Conservation (phyloP, 2,329 filamentous ascomycete genomes). For the Tolypocladium guangdongense region DNA sequence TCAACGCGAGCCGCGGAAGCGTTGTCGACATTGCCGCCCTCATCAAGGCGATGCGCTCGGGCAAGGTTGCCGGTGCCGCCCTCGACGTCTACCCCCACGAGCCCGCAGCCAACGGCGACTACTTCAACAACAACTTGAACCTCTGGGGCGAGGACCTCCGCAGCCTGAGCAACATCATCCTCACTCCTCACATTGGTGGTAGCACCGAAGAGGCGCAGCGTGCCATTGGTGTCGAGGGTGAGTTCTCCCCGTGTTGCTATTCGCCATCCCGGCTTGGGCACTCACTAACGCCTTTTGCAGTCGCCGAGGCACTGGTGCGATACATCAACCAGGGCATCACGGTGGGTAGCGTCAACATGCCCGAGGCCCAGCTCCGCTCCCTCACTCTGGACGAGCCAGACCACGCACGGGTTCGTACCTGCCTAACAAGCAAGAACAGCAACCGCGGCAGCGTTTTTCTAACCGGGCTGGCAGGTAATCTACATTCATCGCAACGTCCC, state of each 20-base stretch:
- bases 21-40: constrained; percentile 91
- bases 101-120: constrained; percentile 86
- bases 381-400: constrained; percentile 82
- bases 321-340: constrained; percentile 96
- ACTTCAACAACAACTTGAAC: constrained; percentile 81
- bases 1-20: constrained; percentile 89
- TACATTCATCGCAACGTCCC: constrained; percentile 97
- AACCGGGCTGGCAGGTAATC: constrained; percentile 47
- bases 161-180: constrained; percentile 78
- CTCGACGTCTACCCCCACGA: constrained; percentile 94
- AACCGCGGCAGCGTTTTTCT: background rate
- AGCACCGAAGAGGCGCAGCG: constrained; percentile 96
- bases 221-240: constrained; percentile 82
- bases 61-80: constrained; percentile 88
- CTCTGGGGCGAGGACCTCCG: constrained; percentile 77
- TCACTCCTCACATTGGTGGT: constrained; percentile 94
- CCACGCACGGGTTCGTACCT: constrained; percentile 57
- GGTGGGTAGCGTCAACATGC: constrained; percentile 86
- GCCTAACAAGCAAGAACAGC: background rate
- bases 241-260: constrained; percentile 2
- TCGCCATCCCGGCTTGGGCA: background rate
- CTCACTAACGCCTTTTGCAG: constrained; percentile 24
- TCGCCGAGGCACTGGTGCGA: constrained; percentile 73
- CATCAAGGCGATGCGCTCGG: constrained; percentile 73
- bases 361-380: constrained; percentile 86